These are phyloP conservation scores for Mycosarcoma mackinlayi DNA, from an alignment of 1,284 basidiomycete genomes.

Conservation along the genomic window DNA sequence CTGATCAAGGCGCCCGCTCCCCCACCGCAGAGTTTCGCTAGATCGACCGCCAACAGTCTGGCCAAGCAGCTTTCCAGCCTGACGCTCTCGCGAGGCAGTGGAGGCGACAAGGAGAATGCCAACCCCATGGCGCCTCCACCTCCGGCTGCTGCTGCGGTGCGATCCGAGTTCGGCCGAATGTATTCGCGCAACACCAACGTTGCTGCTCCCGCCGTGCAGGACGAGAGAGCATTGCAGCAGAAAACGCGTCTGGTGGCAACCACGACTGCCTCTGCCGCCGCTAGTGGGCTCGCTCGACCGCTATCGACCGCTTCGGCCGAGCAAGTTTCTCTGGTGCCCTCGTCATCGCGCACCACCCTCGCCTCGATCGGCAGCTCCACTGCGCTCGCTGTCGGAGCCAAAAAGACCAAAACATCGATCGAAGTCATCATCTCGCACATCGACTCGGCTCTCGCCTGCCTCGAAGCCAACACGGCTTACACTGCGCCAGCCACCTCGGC, in stretches of 20 bases:
- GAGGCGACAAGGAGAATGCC: constrained; percentile 61
- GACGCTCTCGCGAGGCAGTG: constrained; percentile 11
- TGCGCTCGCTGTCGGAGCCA: constrained; percentile 20
- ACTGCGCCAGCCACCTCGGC: constrained; percentile 69
- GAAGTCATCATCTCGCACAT: constrained; percentile 74
- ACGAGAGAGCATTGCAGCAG: constrained; percentile 35
- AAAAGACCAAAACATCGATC: constrained; percentile 44
- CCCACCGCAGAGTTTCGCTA: constrained; percentile 27
- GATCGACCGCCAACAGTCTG: constrained; percentile 30
- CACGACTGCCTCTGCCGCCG: background rate
- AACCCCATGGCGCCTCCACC: constrained; percentile 44
- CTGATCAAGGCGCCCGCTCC: constrained; percentile 55
- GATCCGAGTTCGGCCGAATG: constrained; percentile 35
- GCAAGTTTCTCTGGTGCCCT: constrained; percentile 10
- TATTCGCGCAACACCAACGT: constrained; percentile 33
- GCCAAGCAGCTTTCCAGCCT: constrained; percentile 45
- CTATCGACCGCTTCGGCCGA: constrained; percentile 16
- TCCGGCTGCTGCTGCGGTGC: constrained; percentile 5
- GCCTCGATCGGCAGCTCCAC: constrained; percentile 35
- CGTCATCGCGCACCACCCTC: constrained; percentile 30
- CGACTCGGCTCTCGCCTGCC: constrained; percentile 77
- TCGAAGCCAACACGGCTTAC: constrained; percentile 75
- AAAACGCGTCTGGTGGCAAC: constrained; percentile 50
- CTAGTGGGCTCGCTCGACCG: constrained; percentile 6
- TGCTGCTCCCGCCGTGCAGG: background rate